Conservation (phyloP, 164 flowering plant genomes). For the Dillenia turbinata region DNA sequence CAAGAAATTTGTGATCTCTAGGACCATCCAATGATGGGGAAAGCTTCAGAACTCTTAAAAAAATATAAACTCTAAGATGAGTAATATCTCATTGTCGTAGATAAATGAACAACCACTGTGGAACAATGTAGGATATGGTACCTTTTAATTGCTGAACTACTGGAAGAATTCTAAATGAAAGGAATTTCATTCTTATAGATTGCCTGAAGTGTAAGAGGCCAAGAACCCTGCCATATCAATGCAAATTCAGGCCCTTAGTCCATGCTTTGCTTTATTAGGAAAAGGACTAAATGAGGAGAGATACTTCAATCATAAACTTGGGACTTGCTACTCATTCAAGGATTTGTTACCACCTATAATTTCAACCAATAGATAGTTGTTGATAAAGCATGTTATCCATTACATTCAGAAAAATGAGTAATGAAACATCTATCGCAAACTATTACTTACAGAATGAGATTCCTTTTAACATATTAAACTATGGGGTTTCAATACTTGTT, state of each 20-base stretch:
- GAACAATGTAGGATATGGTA: neutral
- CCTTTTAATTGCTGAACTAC: constrained; percentile 7
- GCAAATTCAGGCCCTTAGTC: constrained; percentile 14
- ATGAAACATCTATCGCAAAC: neutral
- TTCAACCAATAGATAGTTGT: constrained; percentile 99
- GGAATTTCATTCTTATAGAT: neutral
- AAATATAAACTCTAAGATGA: neutral
- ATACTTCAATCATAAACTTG: constrained; percentile 35
- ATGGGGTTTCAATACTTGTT: no score
- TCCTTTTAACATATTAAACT: no score
- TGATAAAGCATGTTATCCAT: constrained; percentile 93
- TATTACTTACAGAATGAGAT: no score
- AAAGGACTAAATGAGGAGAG: constrained; percentile 47
- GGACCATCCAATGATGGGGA: neutral
- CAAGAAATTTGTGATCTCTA: neutral
- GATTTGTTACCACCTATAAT: constrained; percentile 89
- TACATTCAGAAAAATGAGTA: constrained; percentile 35
- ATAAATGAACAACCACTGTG: neutral
- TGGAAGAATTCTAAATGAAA: neutral
- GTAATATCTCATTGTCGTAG: neutral
- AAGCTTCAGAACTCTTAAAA: neutral
- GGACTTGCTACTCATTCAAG: constrained; percentile 41
- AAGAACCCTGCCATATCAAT: neutral
- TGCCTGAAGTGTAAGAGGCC: neutral
- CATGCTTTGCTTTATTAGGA: constrained; percentile 39